Evolutionary conservation across 2,329 filamentous ascomycete species (phyloP), one percentile per base, ranked within the genome.

Genomic region (Aspergillus sp.): DNA sequence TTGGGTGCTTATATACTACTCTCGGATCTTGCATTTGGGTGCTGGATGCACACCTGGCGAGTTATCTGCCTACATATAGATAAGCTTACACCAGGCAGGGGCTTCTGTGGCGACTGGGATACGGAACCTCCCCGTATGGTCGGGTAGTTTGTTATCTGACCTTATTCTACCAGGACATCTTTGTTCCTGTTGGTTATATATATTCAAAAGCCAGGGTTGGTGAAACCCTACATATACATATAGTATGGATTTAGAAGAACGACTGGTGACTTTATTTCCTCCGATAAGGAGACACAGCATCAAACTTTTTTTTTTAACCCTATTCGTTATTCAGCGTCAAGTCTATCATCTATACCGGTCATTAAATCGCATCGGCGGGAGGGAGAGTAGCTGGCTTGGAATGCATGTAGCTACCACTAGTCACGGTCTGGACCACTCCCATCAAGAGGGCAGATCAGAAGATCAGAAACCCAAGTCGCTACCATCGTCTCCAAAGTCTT

Each of bases 401-500:
- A 19, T 19, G 12, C 4, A 19, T 8, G 40, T 43, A 43, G 40
- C n/a, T 43, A n/a, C 40, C 21, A 31, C 6, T 24, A 40, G 31
- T 14, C 31, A 31, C 6, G 19, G 8, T 11, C 27, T 31, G 27
- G 27, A 31, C 9, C 9, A 31, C 8, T 4, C 9, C 9, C 27
- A 31, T 31, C 9, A 31, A 31, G 3, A 31, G 27, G 27, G 27
- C 27, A 11, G 27, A 11, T 37, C 21, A 24, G 17, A 27, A 33
- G 24, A 47, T 54, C 39, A 50, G 41, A 54, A 54, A 7, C 56
- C 51, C 21, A 58, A 33, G 35, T 60, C 57, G 35, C 47, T 48
- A 21, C 55, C 45, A 12, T 56, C 54, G 8, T 60, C 66, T 8
- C 67, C 70, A 54, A 70, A 72, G 39, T 68, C 70, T 24, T 68